A percentile compares a stretch with the other conserved stretches of the same genome.
These are phyloP conservation scores for Knufia fluminis DNA, from an alignment of 2,329 filamentous ascomycete species.

Conservation along the genomic window DNA sequence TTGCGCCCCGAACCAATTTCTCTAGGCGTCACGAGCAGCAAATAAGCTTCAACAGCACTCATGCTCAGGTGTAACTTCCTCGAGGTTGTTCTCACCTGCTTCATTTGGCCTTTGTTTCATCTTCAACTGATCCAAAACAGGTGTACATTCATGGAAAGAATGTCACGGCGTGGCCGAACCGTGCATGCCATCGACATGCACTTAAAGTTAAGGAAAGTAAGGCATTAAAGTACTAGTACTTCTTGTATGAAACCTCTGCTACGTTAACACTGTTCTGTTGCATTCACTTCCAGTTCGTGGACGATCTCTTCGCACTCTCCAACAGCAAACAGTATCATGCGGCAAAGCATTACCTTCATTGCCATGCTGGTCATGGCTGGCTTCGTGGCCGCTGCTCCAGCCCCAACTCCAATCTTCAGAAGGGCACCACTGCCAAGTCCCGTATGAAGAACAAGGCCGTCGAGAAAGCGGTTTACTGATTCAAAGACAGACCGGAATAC, in stretches of 20 bases:
- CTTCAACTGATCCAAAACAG: neutral
- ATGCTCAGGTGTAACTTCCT: neutral
- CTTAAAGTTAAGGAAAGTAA: too few relatives aligned
- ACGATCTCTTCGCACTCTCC: too few relatives aligned
- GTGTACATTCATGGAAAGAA: neutral
- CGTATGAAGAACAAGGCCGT: neutral
- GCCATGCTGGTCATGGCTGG: neutral
- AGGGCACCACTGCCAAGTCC: constrained; percentile 9
- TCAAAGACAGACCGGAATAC: constrained; percentile 44
- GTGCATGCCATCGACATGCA: too few relatives aligned
- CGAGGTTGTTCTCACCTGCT: neutral
- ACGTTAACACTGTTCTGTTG: too few relatives aligned
- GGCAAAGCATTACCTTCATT: neutral
- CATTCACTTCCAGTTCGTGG: too few relatives aligned
- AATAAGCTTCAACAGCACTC: neutral
- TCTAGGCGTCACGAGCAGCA: neutral
- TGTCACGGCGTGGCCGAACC: neutral
- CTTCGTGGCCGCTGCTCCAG: constrained; percentile 6
- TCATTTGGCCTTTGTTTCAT: neutral
- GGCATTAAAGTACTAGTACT: too few relatives aligned
- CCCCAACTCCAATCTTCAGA: constrained; percentile 11
- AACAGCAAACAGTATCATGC: too few relatives aligned
- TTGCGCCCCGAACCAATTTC: neutral
- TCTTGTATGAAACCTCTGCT: too few relatives aligned
- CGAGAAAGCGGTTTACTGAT: neutral